A percentile compares a stretch with the other conserved stretches of the same genome.
Conservation (phyloP, 1,139 yeast genomes). For the Candida neerlandica region DNA sequence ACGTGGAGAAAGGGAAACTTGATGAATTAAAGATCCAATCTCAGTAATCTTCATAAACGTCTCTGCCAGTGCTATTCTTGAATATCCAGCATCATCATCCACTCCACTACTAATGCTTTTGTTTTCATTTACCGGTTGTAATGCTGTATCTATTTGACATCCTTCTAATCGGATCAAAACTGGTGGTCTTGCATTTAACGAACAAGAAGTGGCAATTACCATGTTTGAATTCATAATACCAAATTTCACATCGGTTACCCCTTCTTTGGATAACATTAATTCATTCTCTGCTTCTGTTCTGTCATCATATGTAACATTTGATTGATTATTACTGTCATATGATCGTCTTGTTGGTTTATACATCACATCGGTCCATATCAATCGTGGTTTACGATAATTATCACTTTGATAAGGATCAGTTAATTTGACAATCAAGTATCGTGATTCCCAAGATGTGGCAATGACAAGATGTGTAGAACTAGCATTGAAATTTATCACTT, state of each 20-base stretch:
- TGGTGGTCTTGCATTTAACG: constrained; percentile 41
- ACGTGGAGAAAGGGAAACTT: constrained; percentile 75
- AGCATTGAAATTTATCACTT: constrained; percentile 68
- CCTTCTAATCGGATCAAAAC: constrained; percentile 41
- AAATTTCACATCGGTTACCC: constrained; percentile 81
- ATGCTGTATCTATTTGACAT: constrained; percentile 30
- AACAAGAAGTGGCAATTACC: constrained; percentile 39
- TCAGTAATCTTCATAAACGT: constrained; percentile 60
- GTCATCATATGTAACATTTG: constrained; percentile 24
- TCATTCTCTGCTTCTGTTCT: constrained; percentile 28
- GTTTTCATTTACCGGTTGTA: constrained; percentile 17
- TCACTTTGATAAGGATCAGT: constrained; percentile 34
- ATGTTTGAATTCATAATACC: constrained; percentile 39
- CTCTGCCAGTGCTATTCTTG: constrained; percentile 35
- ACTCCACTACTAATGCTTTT: constrained; percentile 25
- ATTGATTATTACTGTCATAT: constrained; percentile 18
- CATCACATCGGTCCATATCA: constrained; percentile 47
- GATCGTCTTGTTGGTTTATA: constrained; percentile 21
- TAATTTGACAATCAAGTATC: constrained; percentile 77
- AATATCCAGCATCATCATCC: constrained; percentile 21
- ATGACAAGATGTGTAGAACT: constrained; percentile 74
- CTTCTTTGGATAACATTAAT: constrained; percentile 71
- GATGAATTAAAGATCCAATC: constrained; percentile 79
- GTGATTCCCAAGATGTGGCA: constrained; percentile 80
- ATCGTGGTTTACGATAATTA: constrained; percentile 60